Evolutionary conservation across 2,329 filamentous ascomycete genomes (phyloP).

Genomic region (Leptodontidium sp.): DNA sequence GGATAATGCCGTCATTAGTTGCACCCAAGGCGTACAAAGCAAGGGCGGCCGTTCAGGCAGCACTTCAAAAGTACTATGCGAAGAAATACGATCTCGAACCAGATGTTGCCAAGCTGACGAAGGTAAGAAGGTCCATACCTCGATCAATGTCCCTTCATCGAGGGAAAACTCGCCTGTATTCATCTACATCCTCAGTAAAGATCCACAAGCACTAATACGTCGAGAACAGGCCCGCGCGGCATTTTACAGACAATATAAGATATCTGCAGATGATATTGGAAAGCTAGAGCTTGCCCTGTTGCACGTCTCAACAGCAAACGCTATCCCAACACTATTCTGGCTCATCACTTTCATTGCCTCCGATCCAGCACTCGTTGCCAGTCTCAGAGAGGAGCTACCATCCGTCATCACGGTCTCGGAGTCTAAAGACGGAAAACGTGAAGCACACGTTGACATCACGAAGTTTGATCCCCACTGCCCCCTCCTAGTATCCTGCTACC

Average conservation of each 20-base stretch:
- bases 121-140: background rate
- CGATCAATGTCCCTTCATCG: background rate
- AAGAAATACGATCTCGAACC: constrained; percentile 43
- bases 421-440: constrained; percentile 20
- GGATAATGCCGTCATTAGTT: constrained; percentile 44
- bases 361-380: constrained; percentile 40
- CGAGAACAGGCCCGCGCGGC: constrained; percentile 39
- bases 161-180: background rate
- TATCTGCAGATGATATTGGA: constrained; percentile 44
- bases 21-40: constrained; percentile 45
- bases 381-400: constrained; percentile 46
- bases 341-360: constrained; percentile 45
- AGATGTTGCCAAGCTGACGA: constrained; percentile 38
- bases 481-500: constrained; percentile 53
- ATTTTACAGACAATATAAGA: constrained; percentile 40
- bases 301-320: constrained; percentile 46
- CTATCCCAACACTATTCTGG: constrained; percentile 52
- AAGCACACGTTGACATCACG: constrained; percentile 48
- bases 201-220: background rate
- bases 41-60: constrained; percentile 50
- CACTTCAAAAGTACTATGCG: constrained; percentile 46
- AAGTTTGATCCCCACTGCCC: constrained; percentile 51
- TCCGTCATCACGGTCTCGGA: constrained; percentile 29
- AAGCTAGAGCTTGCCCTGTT: constrained; percentile 46
- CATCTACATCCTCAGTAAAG: background rate